Evolutionary conservation across 305 asterid species (phyloP).

Genomic region (Petunia hybrid): DNA sequence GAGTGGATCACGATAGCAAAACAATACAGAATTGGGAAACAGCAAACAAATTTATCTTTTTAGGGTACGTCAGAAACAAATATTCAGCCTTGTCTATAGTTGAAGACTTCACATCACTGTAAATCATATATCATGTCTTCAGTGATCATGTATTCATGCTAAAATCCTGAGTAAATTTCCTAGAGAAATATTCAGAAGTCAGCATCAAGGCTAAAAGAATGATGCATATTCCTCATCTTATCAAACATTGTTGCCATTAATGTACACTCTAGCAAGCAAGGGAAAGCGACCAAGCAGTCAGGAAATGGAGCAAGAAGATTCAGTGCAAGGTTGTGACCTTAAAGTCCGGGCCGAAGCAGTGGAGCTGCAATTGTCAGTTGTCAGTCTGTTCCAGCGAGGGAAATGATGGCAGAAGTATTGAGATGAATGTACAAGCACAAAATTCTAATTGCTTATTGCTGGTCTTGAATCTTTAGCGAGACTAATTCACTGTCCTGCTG

Average conservation of each 20-base stretch:
- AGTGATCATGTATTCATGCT: neutral
- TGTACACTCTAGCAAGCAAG: slow-evolving; percentile 6
- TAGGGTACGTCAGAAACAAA: neutral
- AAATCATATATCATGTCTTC: neutral
- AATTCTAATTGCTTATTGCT: slow-evolving; percentile 40
- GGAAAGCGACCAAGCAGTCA: slow-evolving; percentile 8
- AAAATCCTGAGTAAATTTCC: neutral
- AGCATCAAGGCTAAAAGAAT: neutral
- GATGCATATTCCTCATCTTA: neutral
- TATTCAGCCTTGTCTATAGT: neutral
- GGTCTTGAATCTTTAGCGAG: slow-evolving; percentile 58
- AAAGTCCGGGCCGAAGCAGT: neutral
- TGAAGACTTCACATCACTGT: neutral
- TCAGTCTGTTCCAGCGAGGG: slow-evolving; percentile 7
- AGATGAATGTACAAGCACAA: slow-evolving; percentile 24
- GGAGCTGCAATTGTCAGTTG: neutral
- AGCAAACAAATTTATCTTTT: too few species aligned
- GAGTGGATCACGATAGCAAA: too few species aligned
- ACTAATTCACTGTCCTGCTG: slow-evolving; percentile 85
- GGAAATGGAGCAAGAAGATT: slow-evolving; percentile 2
- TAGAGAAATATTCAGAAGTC: neutral
- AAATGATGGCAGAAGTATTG: neutral
- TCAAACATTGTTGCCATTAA: neutral
- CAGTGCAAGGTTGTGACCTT: neutral
- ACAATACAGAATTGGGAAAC: too few species aligned